Evolutionary conservation across 2,329 filamentous ascomycete genomes (phyloP), one percentile per base, ranked within the genome.

Genomic region (Aspergillus intermedius): DNA sequence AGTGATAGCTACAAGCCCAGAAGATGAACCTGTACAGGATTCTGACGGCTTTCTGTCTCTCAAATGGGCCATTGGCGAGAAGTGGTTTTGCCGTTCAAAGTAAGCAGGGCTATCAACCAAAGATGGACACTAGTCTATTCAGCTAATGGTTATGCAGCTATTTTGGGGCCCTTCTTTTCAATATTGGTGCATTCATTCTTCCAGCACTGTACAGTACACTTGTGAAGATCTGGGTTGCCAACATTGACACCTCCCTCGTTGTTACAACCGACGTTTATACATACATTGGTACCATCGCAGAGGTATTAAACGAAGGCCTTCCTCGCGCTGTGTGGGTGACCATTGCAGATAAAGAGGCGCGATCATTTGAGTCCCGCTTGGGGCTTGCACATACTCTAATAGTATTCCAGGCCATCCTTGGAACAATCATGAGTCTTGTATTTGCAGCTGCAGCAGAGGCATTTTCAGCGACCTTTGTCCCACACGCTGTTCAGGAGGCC

Each of bases 291-390:
- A 77, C 82, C 0, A 73, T 87, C 0, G 79, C 77, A 1, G 82
- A 88, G 60, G 83, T 87, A 0, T 65, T 89, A 13, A 88, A 88
- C 54, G 85, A 89, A 61, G 84, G 85, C 0, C 77, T 89, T 0
- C 84, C 84, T 0, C 75, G 84, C 19, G 81, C 83, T 0, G 76
- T 83, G 0, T 89, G 82, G 79, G 72, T 83, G 5, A 76, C 86
- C 49, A 87, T 88, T 49, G 84, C 82, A 6, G 82, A 88, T 64
- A 76, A 75, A 23, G 66, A 78, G 0, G 80, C 77, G 1, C 75
- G 82, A 1, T 69, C 71, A 0, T 61, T 77, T 0, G 50, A 66
- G 0, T 71, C 78, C 12, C 75, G 84, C 0, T 66, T 87, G 1
- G 68, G 74, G 3, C 74, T 88, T 1, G 75, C 83, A 0, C 76